phyloP scores from a whole-genome alignment of 768 basidiomycete genomes.

The Filobasidium floriforme region DNA sequence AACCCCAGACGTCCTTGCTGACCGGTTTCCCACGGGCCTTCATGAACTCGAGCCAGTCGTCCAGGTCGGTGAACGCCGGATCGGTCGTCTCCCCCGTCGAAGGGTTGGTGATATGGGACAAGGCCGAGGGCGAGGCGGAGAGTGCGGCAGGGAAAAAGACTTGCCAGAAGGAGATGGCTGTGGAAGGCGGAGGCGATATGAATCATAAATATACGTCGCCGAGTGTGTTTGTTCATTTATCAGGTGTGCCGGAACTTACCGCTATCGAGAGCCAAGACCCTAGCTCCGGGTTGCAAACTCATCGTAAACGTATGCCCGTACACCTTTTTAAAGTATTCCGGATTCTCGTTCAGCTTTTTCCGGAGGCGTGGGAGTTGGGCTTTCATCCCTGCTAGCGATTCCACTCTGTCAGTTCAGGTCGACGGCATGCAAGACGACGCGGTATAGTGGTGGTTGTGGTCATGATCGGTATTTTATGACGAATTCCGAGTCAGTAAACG shows the following conservation, averaged over 20 bases:
- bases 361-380: conserved; percentile 34
- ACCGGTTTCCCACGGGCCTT: conserved; percentile 37
- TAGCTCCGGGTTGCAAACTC: conserved; percentile 37
- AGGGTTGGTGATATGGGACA: conserved; percentile 25
- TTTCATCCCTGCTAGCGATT: conserved; percentile 41
- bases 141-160: conserved; percentile 43
- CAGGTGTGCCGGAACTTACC: conserved; percentile 28
- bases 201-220: too few species aligned
- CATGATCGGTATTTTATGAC: too few species aligned
- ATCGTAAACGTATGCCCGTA: conserved; percentile 43
- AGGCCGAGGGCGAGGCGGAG: conserved; percentile 35
- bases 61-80: conserved; percentile 36
- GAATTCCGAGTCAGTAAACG: not conserved
- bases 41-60: conserved; percentile 43
- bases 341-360: conserved; percentile 36
- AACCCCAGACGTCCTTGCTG: conserved; percentile 43
- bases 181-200: not conserved
- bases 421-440: too few species aligned
- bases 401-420: conserved; percentile 31
- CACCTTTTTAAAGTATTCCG: conserved; percentile 45
- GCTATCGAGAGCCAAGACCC: conserved; percentile 38
- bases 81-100: conserved; percentile 23
- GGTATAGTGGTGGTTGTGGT: too few species aligned
- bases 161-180: conserved; percentile 44
- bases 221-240: not conserved